phyloP scores from a whole-genome alignment of 2,329 filamentous ascomycete genomes.

The Epichloe sylvatica region DNA sequence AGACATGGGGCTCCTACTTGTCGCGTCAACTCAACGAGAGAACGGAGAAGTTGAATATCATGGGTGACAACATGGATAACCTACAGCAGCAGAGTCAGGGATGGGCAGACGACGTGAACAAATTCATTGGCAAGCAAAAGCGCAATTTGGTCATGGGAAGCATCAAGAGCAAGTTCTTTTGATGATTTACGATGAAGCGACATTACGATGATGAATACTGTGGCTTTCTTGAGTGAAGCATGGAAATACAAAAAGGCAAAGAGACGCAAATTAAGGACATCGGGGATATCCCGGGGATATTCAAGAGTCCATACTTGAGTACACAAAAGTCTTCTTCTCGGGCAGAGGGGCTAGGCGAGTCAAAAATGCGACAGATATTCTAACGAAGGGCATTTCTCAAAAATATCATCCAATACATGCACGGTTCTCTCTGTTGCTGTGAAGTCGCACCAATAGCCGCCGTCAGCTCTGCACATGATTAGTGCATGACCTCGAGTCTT shows the following conservation, averaged over 20 bases:
- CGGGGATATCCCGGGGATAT: no score
- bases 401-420: constrained; percentile 5
- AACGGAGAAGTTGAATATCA: constrained; percentile 71
- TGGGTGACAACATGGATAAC: constrained; percentile 73
- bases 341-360: no score
- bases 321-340: background rate
- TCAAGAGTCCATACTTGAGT: background rate
- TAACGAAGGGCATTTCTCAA: constrained; percentile 7
- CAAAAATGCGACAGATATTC: constrained; percentile 5
- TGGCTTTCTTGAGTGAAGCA: background rate
- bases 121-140: constrained; percentile 80
- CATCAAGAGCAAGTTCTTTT: constrained; percentile 45
- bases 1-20: constrained; percentile 68
- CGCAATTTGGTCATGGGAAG: constrained; percentile 63
- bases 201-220: background rate
- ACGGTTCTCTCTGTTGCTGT: constrained; percentile 4
- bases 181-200: background rate
- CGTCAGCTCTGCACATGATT: constrained; percentile 10
- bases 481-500: constrained; percentile 1
- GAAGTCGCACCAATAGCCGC: constrained; percentile 11
- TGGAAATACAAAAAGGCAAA: background rate
- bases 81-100: constrained; percentile 67
- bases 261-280: no score
- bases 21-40: constrained; percentile 77
- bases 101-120: constrained; percentile 79